Base-by-base conservation (phyloP, 106 monocot species). In the Alisma plantagoaquatica region DNA sequence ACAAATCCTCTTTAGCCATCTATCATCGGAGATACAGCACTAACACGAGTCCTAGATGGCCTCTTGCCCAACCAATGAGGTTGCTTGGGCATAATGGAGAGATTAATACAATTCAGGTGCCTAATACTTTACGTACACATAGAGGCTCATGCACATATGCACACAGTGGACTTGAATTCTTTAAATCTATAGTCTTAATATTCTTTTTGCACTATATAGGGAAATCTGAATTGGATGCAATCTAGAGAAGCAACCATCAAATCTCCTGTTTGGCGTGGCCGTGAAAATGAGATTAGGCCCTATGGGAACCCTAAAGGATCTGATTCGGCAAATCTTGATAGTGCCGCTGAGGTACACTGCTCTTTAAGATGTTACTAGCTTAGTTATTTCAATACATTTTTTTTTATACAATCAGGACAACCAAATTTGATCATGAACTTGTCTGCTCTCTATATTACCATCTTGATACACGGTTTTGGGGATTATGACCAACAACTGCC, bases 21-120 rank as follows among this genome's bases (percentile, higher is more conserved):
- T 96, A 96, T 25, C 96, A 96, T 62, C 71, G 96, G 68, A 88
- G 96, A 74, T 96, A 89, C 49, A 96, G 96, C 78, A 96, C 96
- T 24, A 96, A 96, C 72, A 96, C 96, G 46, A 96, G 84, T 64
- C 96, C 96, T 10, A 84, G 84, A 52, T 96, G 96, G 96, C 96
- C 96, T 68, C 84, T 96, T 67, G 96, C 96, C 15, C 96, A 96
- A 46, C 96, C 96, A 51, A 96, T 96, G 96, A 80, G 96, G 60
- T 70, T 96, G 43, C 84, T 96, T 62, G 96, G 96, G 64, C 96
- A 96, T 65, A 96, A 96, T 79, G 96, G 96, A 57, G 96, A 96
- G 59, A 96, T 96, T 48, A 96, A 96, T 53, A 96, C 96, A 46
- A 89, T 96, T 63, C 96, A 96, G 88, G 96, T 96, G 33, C n/a